phyloP scores from a whole-genome alignment of 1,139 yeast genomes.

The Yamadazyma sp. region DNA sequence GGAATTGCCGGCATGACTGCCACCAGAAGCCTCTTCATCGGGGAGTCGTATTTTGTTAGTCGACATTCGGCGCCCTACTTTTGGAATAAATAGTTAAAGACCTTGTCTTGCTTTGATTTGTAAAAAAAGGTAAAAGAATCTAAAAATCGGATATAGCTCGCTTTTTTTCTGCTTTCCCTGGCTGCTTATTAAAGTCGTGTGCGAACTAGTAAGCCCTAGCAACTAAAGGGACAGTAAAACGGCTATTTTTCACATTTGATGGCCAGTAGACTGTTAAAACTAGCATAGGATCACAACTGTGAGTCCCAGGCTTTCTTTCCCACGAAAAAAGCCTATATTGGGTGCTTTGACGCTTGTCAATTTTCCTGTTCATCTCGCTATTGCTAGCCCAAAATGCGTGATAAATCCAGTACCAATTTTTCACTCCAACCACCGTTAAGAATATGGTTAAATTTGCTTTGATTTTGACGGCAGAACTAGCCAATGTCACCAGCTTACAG shows the following conservation, averaged over 20 bases:
- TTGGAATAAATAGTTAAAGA: neutral
- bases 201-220: too few relatives aligned
- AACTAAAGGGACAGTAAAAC: neutral
- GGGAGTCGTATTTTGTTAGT: conserved; percentile 4
- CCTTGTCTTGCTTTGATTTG: conserved; percentile 2
- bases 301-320: too few relatives aligned
- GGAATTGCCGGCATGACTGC: neutral
- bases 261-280: too few relatives aligned
- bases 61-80: neutral
- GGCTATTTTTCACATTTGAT: neutral
- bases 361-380: too few relatives aligned
- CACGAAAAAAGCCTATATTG: too few relatives aligned
- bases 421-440: neutral
- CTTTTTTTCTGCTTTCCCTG: conserved; percentile 1
- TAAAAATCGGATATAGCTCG: conserved; percentile 6
- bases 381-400: neutral
- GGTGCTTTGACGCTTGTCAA: too few relatives aligned
- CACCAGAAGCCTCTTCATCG: neutral
- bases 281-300: too few relatives aligned
- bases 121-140: neutral
- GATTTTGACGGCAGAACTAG: conserved; percentile 58
- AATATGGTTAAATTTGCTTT: conserved; percentile 47
- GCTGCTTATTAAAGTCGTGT: too few relatives aligned
- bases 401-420: neutral
- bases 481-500: conserved; percentile 60